These are phyloP conservation scores for Phytophthora pistaciae DNA, from an alignment of 352 stramenopile genomes.

Conservation along the genomic window DNA sequence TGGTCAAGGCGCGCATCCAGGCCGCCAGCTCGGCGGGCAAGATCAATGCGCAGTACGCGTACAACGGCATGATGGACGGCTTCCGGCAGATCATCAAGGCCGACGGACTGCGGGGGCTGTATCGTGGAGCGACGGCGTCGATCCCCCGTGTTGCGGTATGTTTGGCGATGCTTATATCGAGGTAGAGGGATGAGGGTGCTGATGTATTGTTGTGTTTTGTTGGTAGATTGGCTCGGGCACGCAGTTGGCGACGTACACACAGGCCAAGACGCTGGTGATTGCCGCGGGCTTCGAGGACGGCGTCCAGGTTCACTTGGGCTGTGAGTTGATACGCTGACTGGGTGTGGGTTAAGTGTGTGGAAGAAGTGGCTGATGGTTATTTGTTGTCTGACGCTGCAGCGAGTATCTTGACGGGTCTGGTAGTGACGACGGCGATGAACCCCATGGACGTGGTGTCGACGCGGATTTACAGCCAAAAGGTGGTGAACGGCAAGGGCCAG, in stretches of 20 bases:
- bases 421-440: slow-evolving; percentile 90
- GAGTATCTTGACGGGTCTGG: slow-evolving; percentile 82
- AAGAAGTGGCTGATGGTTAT: slow-evolving; percentile 1
- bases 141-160: slow-evolving; percentile 83
- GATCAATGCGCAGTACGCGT: slow-evolving; percentile 88
- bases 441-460: slow-evolving; percentile 91
- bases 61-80: slow-evolving; percentile 85
- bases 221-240: slow-evolving; percentile 82
- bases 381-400: slow-evolving; percentile 42
- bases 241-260: slow-evolving; percentile 88
- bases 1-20: slow-evolving; percentile 88
- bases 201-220: background rate
- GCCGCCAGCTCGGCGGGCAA: slow-evolving; percentile 75
- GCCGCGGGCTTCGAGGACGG: slow-evolving; percentile 79
- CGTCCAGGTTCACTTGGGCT: slow-evolving; percentile 79
- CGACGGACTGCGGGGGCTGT: slow-evolving; percentile 78
- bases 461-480: slow-evolving; percentile 88
- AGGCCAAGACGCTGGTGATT: slow-evolving; percentile 86
- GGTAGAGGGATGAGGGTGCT: slow-evolving; percentile 4
- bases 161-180: background rate
- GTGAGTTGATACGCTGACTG: slow-evolving; percentile 40
- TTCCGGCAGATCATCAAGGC: slow-evolving; percentile 80
- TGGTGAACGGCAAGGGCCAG: slow-evolving; percentile 87
- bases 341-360: background rate
- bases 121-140: slow-evolving; percentile 76